These are phyloP conservation scores for Solanum habrochaites DNA, from an alignment of 257 asterid species.

Conservation along the genomic window DNA sequence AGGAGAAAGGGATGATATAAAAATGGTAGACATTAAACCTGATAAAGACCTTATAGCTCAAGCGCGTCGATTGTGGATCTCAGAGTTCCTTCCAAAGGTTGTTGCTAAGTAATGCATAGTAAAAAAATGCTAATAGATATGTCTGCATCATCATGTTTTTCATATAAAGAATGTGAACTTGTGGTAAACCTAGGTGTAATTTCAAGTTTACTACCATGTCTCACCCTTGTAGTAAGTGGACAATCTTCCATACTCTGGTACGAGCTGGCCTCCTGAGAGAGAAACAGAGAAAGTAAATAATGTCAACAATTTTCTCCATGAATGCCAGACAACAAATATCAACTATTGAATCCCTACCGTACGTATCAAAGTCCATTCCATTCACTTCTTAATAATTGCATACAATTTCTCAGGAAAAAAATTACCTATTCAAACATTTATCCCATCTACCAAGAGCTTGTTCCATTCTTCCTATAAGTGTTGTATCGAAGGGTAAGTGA, in stretches of 20 bases:
- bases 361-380: constrained; percentile 72
- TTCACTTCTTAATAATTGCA: constrained; percentile 67
- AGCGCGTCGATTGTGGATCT: neutral
- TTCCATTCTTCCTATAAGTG: constrained; percentile 79
- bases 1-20: neutral
- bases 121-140: too few relatives aligned
- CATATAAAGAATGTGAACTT: neutral
- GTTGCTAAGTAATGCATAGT: neutral
- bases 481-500: constrained; percentile 16
- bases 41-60: too few relatives aligned
- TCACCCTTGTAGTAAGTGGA: constrained; percentile 41
- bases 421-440: constrained; percentile 59
- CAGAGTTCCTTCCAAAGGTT: neutral
- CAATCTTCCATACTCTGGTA: constrained; percentile 69
- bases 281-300: neutral
- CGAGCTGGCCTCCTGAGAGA: constrained; percentile 76
- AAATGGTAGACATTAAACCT: too few relatives aligned
- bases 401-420: constrained; percentile 49
- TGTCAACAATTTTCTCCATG: neutral
- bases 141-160: neutral
- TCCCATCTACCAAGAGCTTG: constrained; percentile 51
- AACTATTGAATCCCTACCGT: constrained; percentile 24
- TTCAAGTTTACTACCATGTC: neutral
- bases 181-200: neutral
- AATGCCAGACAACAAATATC: neutral